Evolutionary conservation across 768 basidiomycete genomes (phyloP), one percentile per base, ranked within the genome.

Genomic region (Udeniomyces megalosporus): DNA sequence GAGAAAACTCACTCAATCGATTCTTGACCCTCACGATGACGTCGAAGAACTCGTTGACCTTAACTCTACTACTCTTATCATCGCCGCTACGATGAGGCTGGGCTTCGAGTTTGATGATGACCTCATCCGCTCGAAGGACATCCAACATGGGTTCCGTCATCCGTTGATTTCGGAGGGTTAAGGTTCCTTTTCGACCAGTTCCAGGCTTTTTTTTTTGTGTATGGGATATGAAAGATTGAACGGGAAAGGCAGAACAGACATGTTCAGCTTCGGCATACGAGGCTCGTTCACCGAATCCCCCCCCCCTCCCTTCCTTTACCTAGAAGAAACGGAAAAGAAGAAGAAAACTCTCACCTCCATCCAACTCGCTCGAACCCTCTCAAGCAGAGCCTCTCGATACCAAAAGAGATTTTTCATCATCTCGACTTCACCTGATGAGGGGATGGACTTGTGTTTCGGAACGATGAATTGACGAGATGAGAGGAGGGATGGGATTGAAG

Each of bases 391-490:
- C 72, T 99, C 92, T 38, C 92, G 79, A 71, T 95, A 93, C 95
- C 95, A 99, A 76, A 97, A 99, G 17, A 92, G 71, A 70, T 90
- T 86, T 44, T 82, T 78, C 70, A 50, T 10, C 8, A 44, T 46
- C n/a, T 31, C 38, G n/a, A n/a, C n/a, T n/a, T n/a, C n/a, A n/a
- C n/a, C n/a, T n/a, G n/a, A n/a, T n/a, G n/a, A n/a, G n/a, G n/a
- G n/a, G n/a, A n/a, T n/a, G n/a, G n/a, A n/a, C n/a, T n/a, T n/a
- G n/a, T n/a, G n/a, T n/a, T n/a, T n/a, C 28, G 84, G 79, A 0
- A 95, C 84, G 20, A 97, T 82, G 71, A 92, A 96, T 70, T 99
- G 95, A 29, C 89, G 79, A 64, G 89, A 84, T 15, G 88, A 85
- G 44, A 42, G 10, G 38, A 96, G 74, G 17, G 83, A 83, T 0